These are phyloP conservation scores for Lactifluus hygrophoroides DNA, from an alignment of 768 basidiomycete species.

Conservation along the genomic window DNA sequence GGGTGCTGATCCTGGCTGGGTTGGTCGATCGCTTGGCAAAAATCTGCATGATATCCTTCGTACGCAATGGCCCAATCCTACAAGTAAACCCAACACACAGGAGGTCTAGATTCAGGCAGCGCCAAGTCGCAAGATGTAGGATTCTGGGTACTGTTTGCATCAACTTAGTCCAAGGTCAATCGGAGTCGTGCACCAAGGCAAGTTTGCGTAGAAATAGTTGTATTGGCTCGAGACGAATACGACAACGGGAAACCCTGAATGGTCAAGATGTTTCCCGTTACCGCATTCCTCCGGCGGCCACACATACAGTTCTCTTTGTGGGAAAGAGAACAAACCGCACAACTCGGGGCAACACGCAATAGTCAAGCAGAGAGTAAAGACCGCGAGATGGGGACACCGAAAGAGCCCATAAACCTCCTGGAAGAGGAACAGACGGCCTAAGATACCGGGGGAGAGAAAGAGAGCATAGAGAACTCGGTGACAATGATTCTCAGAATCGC, in stretches of 20 bases:
- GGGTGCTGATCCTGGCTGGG: background rate
- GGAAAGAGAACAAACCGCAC: background rate
- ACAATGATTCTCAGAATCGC: no score
- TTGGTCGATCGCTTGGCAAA: no score
- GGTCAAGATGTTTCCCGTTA: background rate
- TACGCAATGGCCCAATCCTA: no score
- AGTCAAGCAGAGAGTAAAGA: no score
- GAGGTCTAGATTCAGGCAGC: background rate
- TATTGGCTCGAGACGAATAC: background rate
- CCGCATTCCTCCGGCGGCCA: background rate
- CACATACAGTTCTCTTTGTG: background rate
- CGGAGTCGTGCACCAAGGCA: background rate
- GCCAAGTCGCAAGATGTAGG: background rate
- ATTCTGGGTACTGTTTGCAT: no score
- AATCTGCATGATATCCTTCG: no score
- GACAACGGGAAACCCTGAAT: background rate
- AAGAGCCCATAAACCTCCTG: no score
- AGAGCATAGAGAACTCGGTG: no score
- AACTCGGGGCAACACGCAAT: background rate
- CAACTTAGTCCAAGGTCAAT: background rate
- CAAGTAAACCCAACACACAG: background rate
- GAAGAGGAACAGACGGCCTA: no score
- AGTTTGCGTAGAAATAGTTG: background rate
- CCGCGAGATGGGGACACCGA: no score
- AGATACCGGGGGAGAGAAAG: no score